These are phyloP conservation scores for Chaetomidium leptoderma DNA, from an alignment of 495 filamentous ascomycete genomes.

Conservation along the genomic window DNA sequence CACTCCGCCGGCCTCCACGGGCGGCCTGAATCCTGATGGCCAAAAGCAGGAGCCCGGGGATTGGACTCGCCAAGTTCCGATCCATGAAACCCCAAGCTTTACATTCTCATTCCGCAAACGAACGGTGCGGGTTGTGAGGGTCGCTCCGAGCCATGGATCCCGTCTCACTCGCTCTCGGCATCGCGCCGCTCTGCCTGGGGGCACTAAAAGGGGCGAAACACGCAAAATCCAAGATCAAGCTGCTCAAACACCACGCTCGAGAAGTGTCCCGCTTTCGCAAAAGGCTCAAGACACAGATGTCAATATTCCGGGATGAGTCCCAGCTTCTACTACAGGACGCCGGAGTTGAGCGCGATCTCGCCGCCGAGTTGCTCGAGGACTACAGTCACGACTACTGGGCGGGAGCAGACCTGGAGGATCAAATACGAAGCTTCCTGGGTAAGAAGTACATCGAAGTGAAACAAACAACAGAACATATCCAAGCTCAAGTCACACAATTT, in stretches of 20 bases:
- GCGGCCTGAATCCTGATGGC: too few relatives aligned
- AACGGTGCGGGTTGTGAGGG: background rate
- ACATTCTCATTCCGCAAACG: background rate
- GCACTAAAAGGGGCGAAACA: background rate
- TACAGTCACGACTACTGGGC: background rate
- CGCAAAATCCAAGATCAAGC: slow-evolving; percentile 2
- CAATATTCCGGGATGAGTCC: background rate
- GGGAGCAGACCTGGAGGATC: background rate
- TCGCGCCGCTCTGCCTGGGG: background rate
- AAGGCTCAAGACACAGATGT: background rate
- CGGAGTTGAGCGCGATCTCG: background rate
- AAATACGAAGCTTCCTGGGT: background rate
- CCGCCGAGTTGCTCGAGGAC: background rate
- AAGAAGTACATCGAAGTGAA: background rate
- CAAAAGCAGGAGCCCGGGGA: too few relatives aligned
- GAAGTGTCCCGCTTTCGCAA: slow-evolving; percentile 1
- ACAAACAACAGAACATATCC: background rate
- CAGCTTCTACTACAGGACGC: background rate
- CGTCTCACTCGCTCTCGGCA: background rate
- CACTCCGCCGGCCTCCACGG: too few relatives aligned
- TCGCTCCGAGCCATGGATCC: background rate
- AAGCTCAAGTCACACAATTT: background rate
- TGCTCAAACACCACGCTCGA: background rate
- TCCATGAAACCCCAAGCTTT: too few relatives aligned
- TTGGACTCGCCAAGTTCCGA: too few relatives aligned